phyloP scores from a whole-genome alignment of 225 moss, liverwort and hornwort species.

The Ulota crispa region DNA sequence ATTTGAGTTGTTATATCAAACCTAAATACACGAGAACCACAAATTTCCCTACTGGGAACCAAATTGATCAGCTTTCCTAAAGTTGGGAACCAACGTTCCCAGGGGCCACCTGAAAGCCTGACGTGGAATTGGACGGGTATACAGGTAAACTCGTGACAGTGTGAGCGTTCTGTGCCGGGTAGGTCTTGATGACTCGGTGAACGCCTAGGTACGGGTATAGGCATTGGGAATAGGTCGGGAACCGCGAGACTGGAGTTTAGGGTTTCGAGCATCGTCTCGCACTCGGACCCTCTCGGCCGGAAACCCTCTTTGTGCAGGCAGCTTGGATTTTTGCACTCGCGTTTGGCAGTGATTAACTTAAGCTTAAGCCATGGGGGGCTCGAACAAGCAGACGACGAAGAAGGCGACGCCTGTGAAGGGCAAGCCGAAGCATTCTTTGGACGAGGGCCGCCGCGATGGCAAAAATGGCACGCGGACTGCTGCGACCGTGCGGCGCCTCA shows the following conservation, averaged over 20 bases:
- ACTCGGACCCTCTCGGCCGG: background rate
- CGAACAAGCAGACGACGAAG: conserved; percentile 74
- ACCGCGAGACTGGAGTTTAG: background rate
- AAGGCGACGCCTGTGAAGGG: conserved; percentile 71
- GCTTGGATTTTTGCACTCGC: background rate
- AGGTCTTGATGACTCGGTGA: background rate
- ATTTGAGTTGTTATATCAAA: too few relatives aligned
- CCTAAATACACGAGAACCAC: accelerated
- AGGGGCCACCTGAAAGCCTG: too few relatives aligned
- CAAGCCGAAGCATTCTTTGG: conserved; percentile 90
- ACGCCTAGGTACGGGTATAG: background rate
- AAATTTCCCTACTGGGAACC: background rate
- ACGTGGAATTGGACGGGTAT: too few relatives aligned
- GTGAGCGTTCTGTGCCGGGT: too few relatives aligned
- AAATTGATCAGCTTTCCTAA: too few relatives aligned
- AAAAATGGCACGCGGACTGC: conserved; percentile 73
- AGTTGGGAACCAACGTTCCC: background rate
- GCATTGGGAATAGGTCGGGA: background rate
- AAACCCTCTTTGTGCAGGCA: background rate
- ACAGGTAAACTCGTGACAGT: too few relatives aligned
- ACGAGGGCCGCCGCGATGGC: conserved; percentile 74
- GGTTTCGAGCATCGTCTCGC: background rate
- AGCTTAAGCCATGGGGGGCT: conserved; percentile 25
- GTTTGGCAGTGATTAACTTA: background rate
- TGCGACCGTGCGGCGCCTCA: conserved; percentile 90